Percentiles rank a stretch among this genome's conserved stretches.
phyloP scores from a whole-genome alignment of 495 filamentous ascomycete genomes.

The Aspergillus wentii region DNA sequence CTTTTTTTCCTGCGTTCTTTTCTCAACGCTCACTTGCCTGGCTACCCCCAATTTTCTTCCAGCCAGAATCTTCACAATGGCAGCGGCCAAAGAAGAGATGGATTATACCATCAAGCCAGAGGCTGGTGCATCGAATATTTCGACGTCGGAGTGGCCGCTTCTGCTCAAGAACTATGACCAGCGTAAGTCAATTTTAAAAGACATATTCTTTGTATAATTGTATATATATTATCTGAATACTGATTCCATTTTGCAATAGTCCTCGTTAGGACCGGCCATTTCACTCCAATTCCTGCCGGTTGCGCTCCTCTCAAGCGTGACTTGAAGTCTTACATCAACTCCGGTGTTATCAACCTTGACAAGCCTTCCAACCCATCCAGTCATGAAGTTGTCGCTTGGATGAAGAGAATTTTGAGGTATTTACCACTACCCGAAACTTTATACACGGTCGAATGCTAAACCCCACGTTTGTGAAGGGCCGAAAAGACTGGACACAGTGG shows the following conservation, averaged over 20 bases:
- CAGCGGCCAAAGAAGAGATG: constrained; percentile 59
- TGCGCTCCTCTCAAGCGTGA: constrained; percentile 84
- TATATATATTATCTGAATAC: constrained; percentile 16
- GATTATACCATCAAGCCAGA: constrained; percentile 88
- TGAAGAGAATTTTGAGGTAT: constrained; percentile 95
- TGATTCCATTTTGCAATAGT: constrained; percentile 44
- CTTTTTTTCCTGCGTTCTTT: constrained; percentile 14
- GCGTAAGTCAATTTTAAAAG: constrained; percentile 42
- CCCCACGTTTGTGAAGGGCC: constrained; percentile 48
- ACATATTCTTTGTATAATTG: constrained; percentile 1
- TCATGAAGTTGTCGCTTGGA: constrained; percentile 98
- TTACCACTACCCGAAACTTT: too few relatives aligned
- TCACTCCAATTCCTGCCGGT: constrained; percentile 88
- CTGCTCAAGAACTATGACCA: constrained; percentile 90
- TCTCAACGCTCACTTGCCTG: constrained; percentile 11
- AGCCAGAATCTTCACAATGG: constrained; percentile 39
- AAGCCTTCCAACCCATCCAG: constrained; percentile 97
- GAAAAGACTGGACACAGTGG: constrained; percentile 98
- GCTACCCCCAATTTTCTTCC: constrained; percentile 19
- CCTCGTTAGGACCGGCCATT: constrained; percentile 83
- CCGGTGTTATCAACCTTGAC: constrained; percentile 96
- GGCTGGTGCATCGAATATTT: constrained; percentile 60
- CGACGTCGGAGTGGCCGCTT: constrained; percentile 81
- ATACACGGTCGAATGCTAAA: constrained; percentile 14
- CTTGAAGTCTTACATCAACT: constrained; percentile 90